These are phyloP conservation scores for Citrullus mucosospermus DNA, from an alignment of 306 rosid species.

Conservation along the genomic window DNA sequence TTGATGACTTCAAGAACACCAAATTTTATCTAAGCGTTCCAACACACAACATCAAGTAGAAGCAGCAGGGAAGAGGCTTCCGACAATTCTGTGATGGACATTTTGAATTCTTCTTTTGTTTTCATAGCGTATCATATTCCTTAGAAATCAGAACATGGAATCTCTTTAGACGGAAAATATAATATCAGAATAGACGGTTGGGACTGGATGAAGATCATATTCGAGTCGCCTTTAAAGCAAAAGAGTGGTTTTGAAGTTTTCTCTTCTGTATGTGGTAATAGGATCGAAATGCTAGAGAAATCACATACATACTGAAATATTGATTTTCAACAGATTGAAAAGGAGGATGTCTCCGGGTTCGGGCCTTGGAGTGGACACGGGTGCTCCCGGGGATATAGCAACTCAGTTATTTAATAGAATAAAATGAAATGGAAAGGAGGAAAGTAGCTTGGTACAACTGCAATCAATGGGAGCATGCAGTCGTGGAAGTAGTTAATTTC, in stretches of 20 bases:
- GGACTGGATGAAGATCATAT: neutral
- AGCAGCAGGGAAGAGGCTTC: slow-evolving; percentile 6
- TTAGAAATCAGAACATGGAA: neutral
- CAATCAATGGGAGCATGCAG: neutral
- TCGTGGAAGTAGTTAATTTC: neutral
- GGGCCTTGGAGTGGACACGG: too few relatives aligned
- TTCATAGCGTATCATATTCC: neutral
- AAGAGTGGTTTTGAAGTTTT: neutral
- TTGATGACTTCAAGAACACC: slow-evolving; percentile 89
- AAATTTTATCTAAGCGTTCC: slow-evolving; percentile 85
- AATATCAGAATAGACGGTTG: neutral
- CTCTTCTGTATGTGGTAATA: neutral
- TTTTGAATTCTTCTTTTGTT: neutral
- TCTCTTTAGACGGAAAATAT: neutral
- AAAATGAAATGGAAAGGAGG: too few relatives aligned
- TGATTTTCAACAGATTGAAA: neutral
- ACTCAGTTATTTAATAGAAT: too few relatives aligned
- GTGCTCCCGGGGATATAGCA: too few relatives aligned
- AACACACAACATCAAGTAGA: slow-evolving; percentile 51
- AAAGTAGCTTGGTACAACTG: neutral
- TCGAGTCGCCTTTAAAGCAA: neutral
- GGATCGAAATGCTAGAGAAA: neutral
- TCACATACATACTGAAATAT: neutral
- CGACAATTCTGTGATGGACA: neutral
- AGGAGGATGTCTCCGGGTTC: too few relatives aligned